A percentile compares a stretch with the other conserved stretches of the same genome.
These are phyloP conservation scores for Macrolepiota albuminosa DNA, from an alignment of 768 basidiomycete genomes.

Conservation along the genomic window DNA sequence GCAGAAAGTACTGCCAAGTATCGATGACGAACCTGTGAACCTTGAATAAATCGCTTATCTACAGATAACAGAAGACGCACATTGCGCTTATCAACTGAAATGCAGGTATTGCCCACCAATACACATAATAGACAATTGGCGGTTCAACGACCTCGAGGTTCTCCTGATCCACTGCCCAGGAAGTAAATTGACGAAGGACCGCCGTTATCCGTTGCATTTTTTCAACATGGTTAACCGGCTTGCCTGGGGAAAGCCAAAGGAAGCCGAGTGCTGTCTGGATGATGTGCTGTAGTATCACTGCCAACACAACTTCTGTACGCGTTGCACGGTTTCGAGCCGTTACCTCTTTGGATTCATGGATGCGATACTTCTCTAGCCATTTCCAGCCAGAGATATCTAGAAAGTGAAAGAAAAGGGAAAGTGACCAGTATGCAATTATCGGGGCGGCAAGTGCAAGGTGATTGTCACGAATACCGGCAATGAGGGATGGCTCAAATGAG, in stretches of 20 bases:
- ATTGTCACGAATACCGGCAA: slow-evolving; percentile 65
- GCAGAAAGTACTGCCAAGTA: slow-evolving; percentile 97
- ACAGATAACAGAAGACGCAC: slow-evolving; percentile 48
- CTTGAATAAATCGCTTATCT: not conserved
- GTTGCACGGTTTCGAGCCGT: slow-evolving; percentile 70
- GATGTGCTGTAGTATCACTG: slow-evolving; percentile 82
- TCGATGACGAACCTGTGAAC: slow-evolving; percentile 80
- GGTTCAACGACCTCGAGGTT: slow-evolving; percentile 35
- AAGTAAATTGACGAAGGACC: slow-evolving; percentile 34
- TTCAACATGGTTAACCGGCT: slow-evolving; percentile 32
- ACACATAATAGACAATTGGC: slow-evolving; percentile 53
- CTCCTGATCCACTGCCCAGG: slow-evolving; percentile 37
- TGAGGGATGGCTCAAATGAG: slow-evolving; percentile 35
- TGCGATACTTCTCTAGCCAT: slow-evolving; percentile 78
- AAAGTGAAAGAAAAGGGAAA: slow-evolving; percentile 74
- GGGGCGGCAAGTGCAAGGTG: slow-evolving; percentile 70
- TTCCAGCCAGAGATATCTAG: slow-evolving; percentile 76
- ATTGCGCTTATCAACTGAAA: slow-evolving; percentile 73
- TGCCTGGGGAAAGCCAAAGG: slow-evolving; percentile 52
- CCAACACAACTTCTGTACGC: slow-evolving; percentile 63
- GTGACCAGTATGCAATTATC: slow-evolving; percentile 77
- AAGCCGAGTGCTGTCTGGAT: slow-evolving; percentile 78
- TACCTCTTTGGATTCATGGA: slow-evolving; percentile 86
- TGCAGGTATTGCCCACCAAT: slow-evolving; percentile 91
- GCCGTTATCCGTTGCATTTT: slow-evolving; percentile 37